Conservation (phyloP, 768 basidiomycete genomes). For the Hirschioporus abietinus region DNA sequence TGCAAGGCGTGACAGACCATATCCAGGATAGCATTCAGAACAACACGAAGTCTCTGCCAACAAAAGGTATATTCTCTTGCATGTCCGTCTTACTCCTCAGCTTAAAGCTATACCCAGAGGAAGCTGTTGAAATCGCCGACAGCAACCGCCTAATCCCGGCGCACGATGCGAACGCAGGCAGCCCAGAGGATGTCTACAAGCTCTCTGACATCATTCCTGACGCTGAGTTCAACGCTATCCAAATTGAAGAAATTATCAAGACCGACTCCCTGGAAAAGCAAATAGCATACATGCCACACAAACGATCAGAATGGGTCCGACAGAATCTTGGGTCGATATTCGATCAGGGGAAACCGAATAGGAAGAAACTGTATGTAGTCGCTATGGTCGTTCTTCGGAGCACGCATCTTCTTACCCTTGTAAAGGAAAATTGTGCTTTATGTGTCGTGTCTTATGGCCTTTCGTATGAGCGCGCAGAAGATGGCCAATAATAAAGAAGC, state of each 20-base stretch:
- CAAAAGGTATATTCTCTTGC: constrained; percentile 45
- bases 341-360: constrained; percentile 44
- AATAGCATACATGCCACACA: constrained; percentile 52
- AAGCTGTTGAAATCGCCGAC: constrained; percentile 59
- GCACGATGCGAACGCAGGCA: constrained; percentile 58
- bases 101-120: constrained; percentile 39
- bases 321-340: constrained; percentile 46
- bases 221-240: constrained; percentile 72
- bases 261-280: constrained; percentile 45
- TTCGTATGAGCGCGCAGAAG: constrained; percentile 43
- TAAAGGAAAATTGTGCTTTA: constrained; percentile 71
- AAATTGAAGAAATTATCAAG: constrained; percentile 47
- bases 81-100: background rate
- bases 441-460: constrained; percentile 75
- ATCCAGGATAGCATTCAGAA: constrained; percentile 80
- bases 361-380: constrained; percentile 51
- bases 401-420: constrained; percentile 2
- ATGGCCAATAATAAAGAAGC: constrained; percentile 40
- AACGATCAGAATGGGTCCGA: constrained; percentile 65
- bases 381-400: background rate
- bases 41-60: constrained; percentile 63
- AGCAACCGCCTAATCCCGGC: constrained; percentile 70
- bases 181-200: constrained; percentile 70
- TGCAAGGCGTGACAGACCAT: constrained; percentile 77
- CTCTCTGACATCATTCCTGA: constrained; percentile 75